These are phyloP conservation scores for Phytophthora megakarya DNA, from an alignment of 352 stramenopile species.

Conservation along the genomic window DNA sequence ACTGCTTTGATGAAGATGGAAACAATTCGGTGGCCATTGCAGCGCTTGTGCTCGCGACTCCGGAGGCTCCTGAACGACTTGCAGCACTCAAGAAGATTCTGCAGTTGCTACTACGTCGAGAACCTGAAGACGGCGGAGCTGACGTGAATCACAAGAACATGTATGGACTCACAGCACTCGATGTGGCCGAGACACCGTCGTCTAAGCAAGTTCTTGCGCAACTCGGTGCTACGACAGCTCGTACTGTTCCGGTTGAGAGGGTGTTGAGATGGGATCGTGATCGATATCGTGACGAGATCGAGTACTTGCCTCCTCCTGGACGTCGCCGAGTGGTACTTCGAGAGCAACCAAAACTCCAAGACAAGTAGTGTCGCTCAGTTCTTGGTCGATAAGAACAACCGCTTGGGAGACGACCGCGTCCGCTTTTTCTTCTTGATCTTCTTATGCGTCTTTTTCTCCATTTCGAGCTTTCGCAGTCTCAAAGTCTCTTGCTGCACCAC, in stretches of 20 bases:
- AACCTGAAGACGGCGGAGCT: constrained; percentile 21
- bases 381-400: constrained; percentile 51
- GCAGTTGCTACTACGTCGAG: constrained; percentile 36
- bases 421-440: constrained; percentile 28
- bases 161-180: constrained; percentile 60
- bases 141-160: constrained; percentile 82
- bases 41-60: constrained; percentile 43
- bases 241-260: constrained; percentile 47
- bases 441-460: constrained; percentile 39
- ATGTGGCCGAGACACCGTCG: constrained; percentile 50
- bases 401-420: constrained; percentile 44
- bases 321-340: constrained; percentile 40
- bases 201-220: constrained; percentile 51
- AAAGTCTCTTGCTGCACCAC: constrained; percentile 42
- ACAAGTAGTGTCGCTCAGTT: constrained; percentile 33
- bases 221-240: constrained; percentile 49
- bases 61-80: constrained; percentile 14
- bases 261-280: constrained; percentile 63
- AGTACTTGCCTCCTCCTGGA: constrained; percentile 40
- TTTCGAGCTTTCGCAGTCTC: constrained; percentile 15
- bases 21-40: constrained; percentile 71
- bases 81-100: constrained; percentile 28
- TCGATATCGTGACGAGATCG: constrained; percentile 49
- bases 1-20: constrained; percentile 76
- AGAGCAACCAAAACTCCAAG: constrained; percentile 11